Percentiles rank a stretch among this genome's conserved stretches.
Conservation (phyloP, 805 yeast species). For the Spathaspora arborariae region DNA sequence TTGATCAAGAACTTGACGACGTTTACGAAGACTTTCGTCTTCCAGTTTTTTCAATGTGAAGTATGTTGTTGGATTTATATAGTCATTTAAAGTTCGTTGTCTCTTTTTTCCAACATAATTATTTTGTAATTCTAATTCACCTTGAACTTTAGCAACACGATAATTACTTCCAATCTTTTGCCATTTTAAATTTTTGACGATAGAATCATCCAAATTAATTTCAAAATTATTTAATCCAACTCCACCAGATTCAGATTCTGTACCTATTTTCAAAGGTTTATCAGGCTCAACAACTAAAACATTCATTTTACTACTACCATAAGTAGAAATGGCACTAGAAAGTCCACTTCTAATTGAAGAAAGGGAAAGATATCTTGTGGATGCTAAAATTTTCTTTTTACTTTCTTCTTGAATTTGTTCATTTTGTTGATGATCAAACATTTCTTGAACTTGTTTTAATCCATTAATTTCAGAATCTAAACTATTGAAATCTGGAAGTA, state of each 20-base stretch:
- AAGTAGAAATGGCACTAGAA: constrained; percentile 9
- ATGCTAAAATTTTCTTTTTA: constrained; percentile 15
- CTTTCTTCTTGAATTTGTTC: constrained; percentile 21
- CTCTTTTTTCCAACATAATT: constrained; percentile 10
- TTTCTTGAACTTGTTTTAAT: constrained; percentile 18
- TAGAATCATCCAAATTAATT: constrained; percentile 61
- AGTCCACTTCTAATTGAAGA: constrained; percentile 28
- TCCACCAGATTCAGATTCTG: constrained; percentile 35
- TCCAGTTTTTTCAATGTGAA: constrained; percentile 27
- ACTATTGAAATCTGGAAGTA: constrained; percentile 45
- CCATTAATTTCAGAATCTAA: constrained; percentile 23
- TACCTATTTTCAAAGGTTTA: constrained; percentile 44
- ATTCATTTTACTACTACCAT: constrained; percentile 23
- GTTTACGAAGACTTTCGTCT: constrained; percentile 12
- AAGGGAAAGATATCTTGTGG: constrained; percentile 28
- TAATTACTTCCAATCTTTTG: constrained; percentile 78
- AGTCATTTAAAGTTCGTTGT: constrained; percentile 16
- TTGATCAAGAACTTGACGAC: constrained; percentile 8
- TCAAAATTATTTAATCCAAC: constrained; percentile 44
- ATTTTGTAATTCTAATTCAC: constrained; percentile 47
- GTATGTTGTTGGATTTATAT: constrained; percentile 26
- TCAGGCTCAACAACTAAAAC: constrained; percentile 34
- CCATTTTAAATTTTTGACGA: constrained; percentile 70
- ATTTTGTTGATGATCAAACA: constrained; percentile 29
- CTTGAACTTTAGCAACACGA: constrained; percentile 77